Evolutionary conservation across 495 filamentous ascomycete species (phyloP).

Genomic region (Hyaloscypha variabilis): DNA sequence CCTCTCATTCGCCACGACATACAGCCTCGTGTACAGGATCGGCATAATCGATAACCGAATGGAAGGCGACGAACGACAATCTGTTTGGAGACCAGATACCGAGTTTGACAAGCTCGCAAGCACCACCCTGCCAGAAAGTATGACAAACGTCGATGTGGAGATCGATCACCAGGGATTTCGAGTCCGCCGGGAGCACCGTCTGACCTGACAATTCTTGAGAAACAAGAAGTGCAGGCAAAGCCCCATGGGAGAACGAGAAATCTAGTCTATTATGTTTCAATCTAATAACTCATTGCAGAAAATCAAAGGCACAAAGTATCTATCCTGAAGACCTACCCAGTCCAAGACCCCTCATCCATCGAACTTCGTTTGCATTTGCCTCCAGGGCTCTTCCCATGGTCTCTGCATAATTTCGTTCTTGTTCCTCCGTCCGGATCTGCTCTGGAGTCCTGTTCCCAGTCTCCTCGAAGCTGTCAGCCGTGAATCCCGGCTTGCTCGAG

Average conservation of each 20-base stretch:
- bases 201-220: not conserved
- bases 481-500: conserved; percentile 50
- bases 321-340: conserved; percentile 31
- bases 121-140: not conserved
- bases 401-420: conserved; percentile 62
- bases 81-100: not conserved
- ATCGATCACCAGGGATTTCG: too few relatives aligned
- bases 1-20: not conserved
- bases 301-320: conserved; percentile 26
- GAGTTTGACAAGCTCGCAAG: not conserved
- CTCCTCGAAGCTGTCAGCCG: conserved; percentile 49
- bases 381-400: conserved; percentile 76
- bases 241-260: not conserved
- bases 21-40: not conserved
- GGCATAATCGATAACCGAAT: not conserved
- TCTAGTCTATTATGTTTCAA: conserved; percentile 7
- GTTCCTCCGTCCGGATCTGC: conserved; percentile 43
- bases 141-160: not conserved
- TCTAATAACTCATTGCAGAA: conserved; percentile 27
- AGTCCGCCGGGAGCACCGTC: not conserved
- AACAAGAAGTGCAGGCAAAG: not conserved
- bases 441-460: conserved; percentile 38
- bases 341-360: conserved; percentile 73
- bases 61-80: not conserved
- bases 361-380: conserved; percentile 80